Evolutionary conservation across 1,139 yeast genomes (phyloP), one percentile per base, ranked within the genome.

Genomic region (Keqinozyma sinolaborantium): DNA sequence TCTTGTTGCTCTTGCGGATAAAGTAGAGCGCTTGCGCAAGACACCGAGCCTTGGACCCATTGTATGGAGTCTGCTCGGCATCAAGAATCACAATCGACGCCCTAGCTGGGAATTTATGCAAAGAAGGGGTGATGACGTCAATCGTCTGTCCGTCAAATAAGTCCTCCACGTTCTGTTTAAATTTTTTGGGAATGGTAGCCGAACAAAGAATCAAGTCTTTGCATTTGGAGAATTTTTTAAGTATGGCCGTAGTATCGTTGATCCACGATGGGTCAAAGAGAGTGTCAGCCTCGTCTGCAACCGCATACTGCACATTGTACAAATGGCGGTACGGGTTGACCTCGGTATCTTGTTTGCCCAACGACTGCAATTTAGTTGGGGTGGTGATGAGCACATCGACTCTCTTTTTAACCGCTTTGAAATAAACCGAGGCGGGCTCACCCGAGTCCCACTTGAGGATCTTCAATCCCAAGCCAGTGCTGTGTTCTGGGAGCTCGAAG

Each of bases 261-360:
- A 79, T 60, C 74, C 92, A 90, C 0, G 95, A 83, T 33, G 77
- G 74, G 50, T 90, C 96, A 79, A 92, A 73, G 33, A 92, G 63
- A 0, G 97, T 85, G 56, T 92, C 98, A 0, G 98, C 97, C 56
- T 92, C 98, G 54, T 92, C 98, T n/a, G 84, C 73, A 3, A 85
- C 90, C 34, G 85, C 67, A 45, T 73, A 82, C 18, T 73, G 69
- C 0, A 78, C 73, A 23, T 60, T 60, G 5, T 62, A 56, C 32
- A 78, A 59, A 8, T 64, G 51, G 24, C 66, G 58, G 44, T 68
- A 77, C 0, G 83, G 80, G 28, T 65, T 60, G 10, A 69, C 65
- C 21, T 60, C 58, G 26, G 75, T 63, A 30, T 67, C 64, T 27
- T 64, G 62, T 31, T 78, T 56, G 3, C 73, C 65, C 16, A 83